Base-by-base conservation (phyloP, 2,329 filamentous ascomycete genomes). In the Orbilia brochopaga region DNA sequence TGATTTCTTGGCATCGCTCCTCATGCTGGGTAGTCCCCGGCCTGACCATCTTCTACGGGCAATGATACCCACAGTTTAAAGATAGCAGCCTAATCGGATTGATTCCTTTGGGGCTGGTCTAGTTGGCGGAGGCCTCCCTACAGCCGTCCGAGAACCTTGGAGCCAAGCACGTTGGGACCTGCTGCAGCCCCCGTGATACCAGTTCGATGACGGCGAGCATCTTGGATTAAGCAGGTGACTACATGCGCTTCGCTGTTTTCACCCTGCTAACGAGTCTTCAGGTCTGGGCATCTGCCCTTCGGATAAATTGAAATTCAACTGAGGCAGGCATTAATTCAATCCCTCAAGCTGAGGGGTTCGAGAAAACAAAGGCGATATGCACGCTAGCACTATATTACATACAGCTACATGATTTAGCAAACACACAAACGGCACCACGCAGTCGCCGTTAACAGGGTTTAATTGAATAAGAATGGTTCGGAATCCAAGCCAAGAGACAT, bases 61-160 rank as follows among this genome's bases (percentile, higher is more conserved):
- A 63, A 64, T 52, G 66, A 70, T 70, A 53, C 35, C 66, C 66
- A 64, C 66, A 37, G 27, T 57, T 64, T 60, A 59, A 64, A 70
- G 60, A 70, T 70, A 64, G 66, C 59, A 70, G 60, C 66, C 66
- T 70, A 70, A 70, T 70, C 66, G 66, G 66, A 70, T 70, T 42
- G 54, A 70, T 70, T 70, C 66, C 66, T 59, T 54, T 50, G 37
- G n/a, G 65, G 27, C 51, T 58, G 52, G 42, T 17, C 19, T 52
- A 32, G 27, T 32, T 3, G 3, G 27, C 27, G 11, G 21, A 48
- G 17, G 24, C 46, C 48, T 42, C 54, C 46, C 17, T 13, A 51
- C 23, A 23, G 58, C 59, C 59, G 52, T 58, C 48, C 44, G 44
- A 52, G 37, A 64, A 64, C 66, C 66, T 70, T 54, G 66, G 58